A percentile compares a stretch with the other conserved stretches of the same genome.
These are phyloP conservation scores for Vicia villosa DNA, from an alignment of 306 rosid genomes.

Conservation along the genomic window DNA sequence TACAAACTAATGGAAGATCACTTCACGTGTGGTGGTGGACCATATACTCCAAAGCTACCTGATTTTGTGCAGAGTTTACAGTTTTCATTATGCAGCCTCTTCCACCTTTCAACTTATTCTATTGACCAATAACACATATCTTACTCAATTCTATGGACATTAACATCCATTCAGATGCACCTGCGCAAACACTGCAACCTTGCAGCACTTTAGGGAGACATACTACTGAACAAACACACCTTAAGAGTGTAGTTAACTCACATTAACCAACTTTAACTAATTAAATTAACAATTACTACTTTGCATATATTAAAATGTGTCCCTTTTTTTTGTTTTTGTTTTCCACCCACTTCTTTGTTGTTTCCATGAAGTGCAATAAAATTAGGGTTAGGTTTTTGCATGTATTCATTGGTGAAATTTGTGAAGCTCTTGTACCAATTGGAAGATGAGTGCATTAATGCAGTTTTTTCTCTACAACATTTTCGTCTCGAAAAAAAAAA, in stretches of 20 bases:
- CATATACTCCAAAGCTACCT: conserved; percentile 11
- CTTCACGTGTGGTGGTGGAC: conserved; percentile 22
- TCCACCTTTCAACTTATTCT: conserved; percentile 11
- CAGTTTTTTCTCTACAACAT: no score
- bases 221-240: neutral
- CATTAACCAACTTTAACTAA: neutral
- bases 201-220: conserved; percentile 7
- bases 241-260: neutral
- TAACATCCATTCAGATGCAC: neutral
- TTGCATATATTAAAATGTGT: neutral
- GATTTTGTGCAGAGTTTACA: neutral
- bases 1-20: neutral
- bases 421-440: neutral
- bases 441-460: neutral
- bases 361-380: neutral
- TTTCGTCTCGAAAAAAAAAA: no score
- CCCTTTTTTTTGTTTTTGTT: neutral
- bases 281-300: neutral
- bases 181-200: neutral
- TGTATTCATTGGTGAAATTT: neutral
- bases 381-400: neutral
- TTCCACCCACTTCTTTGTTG: neutral
- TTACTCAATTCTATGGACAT: neutral
- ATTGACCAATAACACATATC: neutral
- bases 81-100: neutral